phyloP scores from a whole-genome alignment of 1,139 yeast species.

The Hansenula anomala region DNA sequence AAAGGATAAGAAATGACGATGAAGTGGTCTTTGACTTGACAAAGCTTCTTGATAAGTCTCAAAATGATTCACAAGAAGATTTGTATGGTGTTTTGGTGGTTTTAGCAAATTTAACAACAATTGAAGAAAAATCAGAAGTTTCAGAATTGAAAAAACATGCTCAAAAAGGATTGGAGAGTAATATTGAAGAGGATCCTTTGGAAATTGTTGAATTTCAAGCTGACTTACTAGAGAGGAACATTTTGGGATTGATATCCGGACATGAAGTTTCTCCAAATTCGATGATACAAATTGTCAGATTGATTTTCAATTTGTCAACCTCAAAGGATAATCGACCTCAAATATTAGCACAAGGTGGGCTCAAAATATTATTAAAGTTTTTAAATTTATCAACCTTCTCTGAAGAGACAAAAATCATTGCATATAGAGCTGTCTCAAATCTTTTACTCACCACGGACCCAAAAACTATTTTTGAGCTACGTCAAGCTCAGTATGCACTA shows the following conservation, averaged over 20 bases:
- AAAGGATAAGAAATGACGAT: slow-evolving; percentile 30
- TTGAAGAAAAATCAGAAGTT: slow-evolving; percentile 25
- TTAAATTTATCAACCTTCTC: slow-evolving; percentile 25
- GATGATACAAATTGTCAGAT: slow-evolving; percentile 11
- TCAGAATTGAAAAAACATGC: slow-evolving; percentile 26
- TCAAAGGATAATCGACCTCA: slow-evolving; percentile 24
- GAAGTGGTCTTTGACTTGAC: slow-evolving; percentile 23
- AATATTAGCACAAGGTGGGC: slow-evolving; percentile 40
- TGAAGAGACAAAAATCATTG: slow-evolving; percentile 10
- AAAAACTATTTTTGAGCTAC: neutral
- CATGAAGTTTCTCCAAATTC: no score
- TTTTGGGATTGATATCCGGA: no score
- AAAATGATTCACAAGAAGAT: neutral
- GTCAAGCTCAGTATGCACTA: slow-evolving; percentile 12
- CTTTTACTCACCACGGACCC: slow-evolving; percentile 36
- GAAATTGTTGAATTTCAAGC: slow-evolving; percentile 14
- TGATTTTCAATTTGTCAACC: slow-evolving; percentile 13
- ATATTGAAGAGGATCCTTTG: slow-evolving; percentile 5
- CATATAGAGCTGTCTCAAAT: slow-evolving; percentile 31
- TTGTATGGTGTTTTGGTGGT: slow-evolving; percentile 33
- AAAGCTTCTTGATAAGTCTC: slow-evolving; percentile 13
- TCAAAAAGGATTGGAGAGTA: slow-evolving; percentile 18
- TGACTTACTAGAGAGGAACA: slow-evolving; percentile 18
- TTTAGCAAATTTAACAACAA: slow-evolving; percentile 30
- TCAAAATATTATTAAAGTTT: slow-evolving; percentile 32